Base-by-base conservation (phyloP, 176 grass and related monocot genomes). In the Oryza australiensis region DNA sequence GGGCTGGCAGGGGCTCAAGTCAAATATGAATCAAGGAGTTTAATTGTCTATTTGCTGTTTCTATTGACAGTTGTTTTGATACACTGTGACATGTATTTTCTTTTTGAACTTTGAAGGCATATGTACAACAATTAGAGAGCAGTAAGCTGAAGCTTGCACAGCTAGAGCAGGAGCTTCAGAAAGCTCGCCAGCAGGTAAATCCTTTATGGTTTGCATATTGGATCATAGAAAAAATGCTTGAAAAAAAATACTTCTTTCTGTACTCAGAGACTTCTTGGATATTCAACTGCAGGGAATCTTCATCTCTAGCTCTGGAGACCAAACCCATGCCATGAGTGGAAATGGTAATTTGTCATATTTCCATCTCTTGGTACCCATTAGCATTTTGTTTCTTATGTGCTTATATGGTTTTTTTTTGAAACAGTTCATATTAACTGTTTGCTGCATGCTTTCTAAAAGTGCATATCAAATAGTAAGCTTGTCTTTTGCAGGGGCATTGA, bases 61-160 rank as follows among this genome's bases (percentile, higher is more conserved):
- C 27, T 76, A 43, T 35, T 48, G 55, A 60, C 43, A 27, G 43
- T 83, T 65, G 45, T 64, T 81, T 77, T 65, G 35, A 13, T 16
- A 45, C 66, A 81, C 43, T 80, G 5, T 64, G 24, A 86, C 26
- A 5, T 59, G 28, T 42, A 51, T 55, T 59, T 79, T 86, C 30
- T 64, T 5, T 89, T 66, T 81, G 43, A 60, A 60, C n/a, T 63
- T 83, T 45, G 43, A 86, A 93, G 91, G 86, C 91, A 72, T 94
- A 94, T 86, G 91, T 94, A 53, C 91, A 94, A 77, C 91, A 94
- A 77, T 83, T 94, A 24, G 91, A 94, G 83, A 86, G 88, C 83
- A 94, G 91, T 74, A 94, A 90, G 81, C 78, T 94, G 57, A 94
- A 94, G 77, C 91, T 90, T 83, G 89, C 85, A 40, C 88, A 90